Base-by-base conservation (phyloP, 345 rosid species). In the Brassica juncea region DNA sequence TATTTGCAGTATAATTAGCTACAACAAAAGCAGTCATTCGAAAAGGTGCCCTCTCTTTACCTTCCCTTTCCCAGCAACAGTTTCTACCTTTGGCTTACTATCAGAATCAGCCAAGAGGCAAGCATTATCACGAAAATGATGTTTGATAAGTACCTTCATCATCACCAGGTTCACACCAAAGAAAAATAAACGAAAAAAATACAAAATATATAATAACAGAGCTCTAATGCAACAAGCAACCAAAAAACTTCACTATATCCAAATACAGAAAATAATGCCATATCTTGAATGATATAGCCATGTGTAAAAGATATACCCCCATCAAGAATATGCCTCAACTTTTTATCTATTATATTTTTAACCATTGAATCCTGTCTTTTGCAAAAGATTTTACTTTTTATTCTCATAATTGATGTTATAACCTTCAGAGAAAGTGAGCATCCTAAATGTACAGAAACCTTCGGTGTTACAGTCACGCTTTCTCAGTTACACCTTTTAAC, bases 1-100 rank as follows among this genome's bases (percentile, higher is more conserved):
- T 35, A 9, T 35, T 35, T 34, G 37, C 37, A 34, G 8, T 7
- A 42, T 10, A 42, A 8, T 10, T 10, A 42, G 11, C 49, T 42
- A 42, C 14, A 42, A 42, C 4, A 42, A 42, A 42, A 42, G 4
- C 49, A 42, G 14, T 42, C 4, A 10, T 10, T 42, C 42, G 8
- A 8, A 8, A 42, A 42, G 49, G 49, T 10, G 49, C 49, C 49
- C 10, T 42, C 49, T 73, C 69, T 42, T 67, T 47, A 58, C 62
- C 15, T 72, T 79, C 32, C 5, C 71, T 77, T 78, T 78, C 77
- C 1, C 6, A 31, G 72, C 76, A 74, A 80, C 67, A 80, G 63
- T 70, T 39, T 79, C 55, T 32, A 44, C 8, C 57, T 47, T 68
- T 60, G 74, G 82, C 65, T 66, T 68, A 79, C 74, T 73, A 68